Conservation (phyloP, 768 basidiomycete genomes). For the Suillus placidus region DNA sequence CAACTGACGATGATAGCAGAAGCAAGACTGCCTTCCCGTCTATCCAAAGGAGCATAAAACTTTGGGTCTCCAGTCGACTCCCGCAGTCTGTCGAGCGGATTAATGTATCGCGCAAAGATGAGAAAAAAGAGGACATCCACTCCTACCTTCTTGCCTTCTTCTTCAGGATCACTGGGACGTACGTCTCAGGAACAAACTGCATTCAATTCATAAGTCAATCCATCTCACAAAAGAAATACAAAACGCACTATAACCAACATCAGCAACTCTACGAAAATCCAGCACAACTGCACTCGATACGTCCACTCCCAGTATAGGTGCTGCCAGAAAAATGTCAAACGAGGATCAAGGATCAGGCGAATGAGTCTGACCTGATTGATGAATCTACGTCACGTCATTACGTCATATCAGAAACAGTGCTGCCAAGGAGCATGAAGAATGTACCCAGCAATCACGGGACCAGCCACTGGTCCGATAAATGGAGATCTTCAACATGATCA, state of each 20-base stretch:
- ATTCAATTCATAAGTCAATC: background rate
- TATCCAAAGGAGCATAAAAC: slow-evolving; percentile 66
- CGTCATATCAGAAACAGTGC: background rate
- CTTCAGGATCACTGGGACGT: slow-evolving; percentile 59
- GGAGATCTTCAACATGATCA: slow-evolving; percentile 38
- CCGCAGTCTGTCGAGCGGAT: slow-evolving; percentile 45
- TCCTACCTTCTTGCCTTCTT: slow-evolving; percentile 57
- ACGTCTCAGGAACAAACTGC: slow-evolving; percentile 76
- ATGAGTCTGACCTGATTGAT: slow-evolving; percentile 60
- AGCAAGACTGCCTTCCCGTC: slow-evolving; percentile 44
- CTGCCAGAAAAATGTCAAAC: slow-evolving; percentile 31
- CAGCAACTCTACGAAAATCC: slow-evolving; percentile 59
- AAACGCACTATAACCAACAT: slow-evolving; percentile 52
- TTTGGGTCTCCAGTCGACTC: slow-evolving; percentile 52
- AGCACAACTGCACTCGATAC: slow-evolving; percentile 69
- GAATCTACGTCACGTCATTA: slow-evolving; percentile 50
- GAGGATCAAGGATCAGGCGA: background rate
- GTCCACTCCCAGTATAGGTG: slow-evolving; percentile 76
- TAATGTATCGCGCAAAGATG: background rate
- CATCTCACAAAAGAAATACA: background rate
- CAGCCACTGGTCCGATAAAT: slow-evolving; percentile 57
- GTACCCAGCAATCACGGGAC: slow-evolving; percentile 62
- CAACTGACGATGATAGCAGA: slow-evolving; percentile 59
- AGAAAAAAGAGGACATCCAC: background rate
- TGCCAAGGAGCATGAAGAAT: slow-evolving; percentile 22